phyloP scores from a whole-genome alignment of 176 grass and related monocot species.

The Oryza punctata region DNA sequence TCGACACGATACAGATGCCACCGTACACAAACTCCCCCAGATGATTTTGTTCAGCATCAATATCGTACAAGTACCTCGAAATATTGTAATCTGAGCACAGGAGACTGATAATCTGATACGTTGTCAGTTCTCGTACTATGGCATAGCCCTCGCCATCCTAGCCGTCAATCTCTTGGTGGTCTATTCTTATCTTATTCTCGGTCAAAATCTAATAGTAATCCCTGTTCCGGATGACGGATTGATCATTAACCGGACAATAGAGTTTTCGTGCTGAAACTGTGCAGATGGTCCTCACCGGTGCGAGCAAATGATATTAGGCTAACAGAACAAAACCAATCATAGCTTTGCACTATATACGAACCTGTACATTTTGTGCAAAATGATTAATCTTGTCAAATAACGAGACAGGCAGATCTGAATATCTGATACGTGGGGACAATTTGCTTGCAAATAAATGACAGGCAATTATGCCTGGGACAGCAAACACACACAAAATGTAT shows the following conservation, averaged over 20 bases:
- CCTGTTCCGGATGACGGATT: background rate
- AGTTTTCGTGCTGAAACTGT: background rate
- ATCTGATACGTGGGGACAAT: background rate
- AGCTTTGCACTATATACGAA: background rate
- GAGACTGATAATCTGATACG: background rate
- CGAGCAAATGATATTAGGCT: background rate
- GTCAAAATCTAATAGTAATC: background rate
- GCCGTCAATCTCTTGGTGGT: background rate
- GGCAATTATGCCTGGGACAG: background rate
- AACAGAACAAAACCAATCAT: background rate
- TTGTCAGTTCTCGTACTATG: background rate
- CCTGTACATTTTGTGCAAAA: background rate
- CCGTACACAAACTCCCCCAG: conserved; percentile 1
- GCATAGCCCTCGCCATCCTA: background rate
- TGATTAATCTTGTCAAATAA: background rate
- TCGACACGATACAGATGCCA: background rate
- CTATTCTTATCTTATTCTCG: background rate
- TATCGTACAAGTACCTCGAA: background rate
- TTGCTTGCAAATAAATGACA: background rate
- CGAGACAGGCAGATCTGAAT: background rate
- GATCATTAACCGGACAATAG: background rate
- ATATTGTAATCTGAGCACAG: background rate
- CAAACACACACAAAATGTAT: background rate
- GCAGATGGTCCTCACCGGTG: background rate
- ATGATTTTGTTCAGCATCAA: background rate